phyloP scores from a whole-genome alignment of 2,329 filamentous ascomycete species.

The Apiospora phragmitis region DNA sequence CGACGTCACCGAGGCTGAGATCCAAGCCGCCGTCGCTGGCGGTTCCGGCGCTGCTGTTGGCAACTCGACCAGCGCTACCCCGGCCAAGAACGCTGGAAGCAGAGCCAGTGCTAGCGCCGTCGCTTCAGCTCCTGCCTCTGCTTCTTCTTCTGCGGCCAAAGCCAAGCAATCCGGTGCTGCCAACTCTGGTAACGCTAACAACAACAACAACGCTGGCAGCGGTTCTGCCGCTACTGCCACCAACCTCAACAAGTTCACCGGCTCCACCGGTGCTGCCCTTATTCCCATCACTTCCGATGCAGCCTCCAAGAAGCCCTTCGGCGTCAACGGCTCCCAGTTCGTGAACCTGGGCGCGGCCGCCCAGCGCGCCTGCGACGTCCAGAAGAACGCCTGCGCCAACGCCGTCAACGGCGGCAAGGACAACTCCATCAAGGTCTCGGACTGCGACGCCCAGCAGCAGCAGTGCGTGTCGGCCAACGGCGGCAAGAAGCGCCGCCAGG shows the following conservation, averaged over 20 bases:
- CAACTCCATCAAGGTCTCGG: constrained; percentile 35
- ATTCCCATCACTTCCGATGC: constrained; percentile 39
- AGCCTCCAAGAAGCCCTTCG: constrained; percentile 42
- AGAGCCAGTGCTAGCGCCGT: background rate
- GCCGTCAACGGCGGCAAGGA: constrained; percentile 45
- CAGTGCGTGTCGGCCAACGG: constrained; percentile 31
- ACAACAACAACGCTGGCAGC: constrained; percentile 1
- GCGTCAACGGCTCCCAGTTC: constrained; percentile 58
- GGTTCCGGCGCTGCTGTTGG: constrained; percentile 15
- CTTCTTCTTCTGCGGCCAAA: constrained; percentile 18
- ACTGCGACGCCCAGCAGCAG: constrained; percentile 45
- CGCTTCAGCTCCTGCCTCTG: constrained; percentile 13
- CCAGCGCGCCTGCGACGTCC: constrained; percentile 49
- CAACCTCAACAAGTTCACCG: constrained; percentile 49
- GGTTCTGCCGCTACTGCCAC: constrained; percentile 21
- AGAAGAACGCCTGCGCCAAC: constrained; percentile 51
- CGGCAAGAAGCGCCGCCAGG: constrained; percentile 15
- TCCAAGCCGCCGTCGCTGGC: constrained; percentile 47
- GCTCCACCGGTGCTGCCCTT: constrained; percentile 42
- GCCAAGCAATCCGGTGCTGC: constrained; percentile 8
- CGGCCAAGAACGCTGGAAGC: too few relatives aligned
- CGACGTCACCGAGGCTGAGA: constrained; percentile 54
- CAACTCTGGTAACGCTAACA: constrained; percentile 16
- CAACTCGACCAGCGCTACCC: background rate
- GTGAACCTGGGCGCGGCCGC: constrained; percentile 45